phyloP scores from a whole-genome alignment of 2,329 filamentous ascomycete genomes.

The Colletotrichum karsti region DNA sequence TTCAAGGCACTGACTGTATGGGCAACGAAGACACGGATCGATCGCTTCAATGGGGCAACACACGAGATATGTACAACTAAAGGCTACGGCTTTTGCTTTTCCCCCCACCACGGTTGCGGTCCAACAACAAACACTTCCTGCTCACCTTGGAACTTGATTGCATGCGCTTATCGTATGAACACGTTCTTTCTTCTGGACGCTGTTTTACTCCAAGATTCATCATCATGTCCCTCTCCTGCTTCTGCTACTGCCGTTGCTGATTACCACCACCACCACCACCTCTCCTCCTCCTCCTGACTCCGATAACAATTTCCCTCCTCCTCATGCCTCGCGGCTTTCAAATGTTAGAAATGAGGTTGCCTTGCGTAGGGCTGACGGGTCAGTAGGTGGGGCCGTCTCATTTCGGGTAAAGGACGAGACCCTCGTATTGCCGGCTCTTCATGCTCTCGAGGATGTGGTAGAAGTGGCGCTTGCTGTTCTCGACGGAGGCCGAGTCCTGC shows the following conservation, averaged over 20 bases:
- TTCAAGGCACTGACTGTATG: no score
- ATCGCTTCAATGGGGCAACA: no score
- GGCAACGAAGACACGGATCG: no score
- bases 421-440: constrained; percentile 89
- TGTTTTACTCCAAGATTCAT: neutral
- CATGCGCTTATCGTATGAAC: constrained; percentile 28
- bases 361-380: no score
- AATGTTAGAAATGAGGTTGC: no score
- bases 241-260: neutral
- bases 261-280: neutral
- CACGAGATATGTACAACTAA: no score
- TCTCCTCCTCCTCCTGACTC: neutral
- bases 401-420: constrained; percentile 76
- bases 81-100: neutral
- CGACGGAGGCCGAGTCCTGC: constrained; percentile 81
- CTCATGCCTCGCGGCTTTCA: no score
- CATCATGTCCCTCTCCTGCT: no score
- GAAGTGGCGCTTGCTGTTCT: constrained; percentile 93
- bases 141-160: no score
- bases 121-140: neutral
- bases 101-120: no score
- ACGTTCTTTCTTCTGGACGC: neutral
- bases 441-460: constrained; percentile 96
- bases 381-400: no score
- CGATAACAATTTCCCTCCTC: no score